Conservation (phyloP, 2,329 filamentous ascomycete genomes). For the Aulographum hederae region DNA sequence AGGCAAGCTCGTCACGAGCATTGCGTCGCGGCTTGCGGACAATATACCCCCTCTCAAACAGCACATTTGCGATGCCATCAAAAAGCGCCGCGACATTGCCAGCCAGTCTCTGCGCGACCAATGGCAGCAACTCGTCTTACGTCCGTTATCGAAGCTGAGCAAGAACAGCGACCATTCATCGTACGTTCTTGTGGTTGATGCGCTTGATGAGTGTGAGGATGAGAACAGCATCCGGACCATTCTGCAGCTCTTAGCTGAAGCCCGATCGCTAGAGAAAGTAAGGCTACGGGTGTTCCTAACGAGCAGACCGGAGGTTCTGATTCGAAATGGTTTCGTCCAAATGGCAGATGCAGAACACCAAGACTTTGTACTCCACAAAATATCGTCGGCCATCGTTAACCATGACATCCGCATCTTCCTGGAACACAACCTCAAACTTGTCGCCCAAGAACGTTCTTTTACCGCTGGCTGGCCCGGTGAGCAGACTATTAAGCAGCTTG, state of each 20-base stretch:
- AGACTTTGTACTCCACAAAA: slow-evolving; percentile 19
- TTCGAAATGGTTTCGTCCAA: slow-evolving; percentile 18
- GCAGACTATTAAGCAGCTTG: slow-evolving; percentile 10
- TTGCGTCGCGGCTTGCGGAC: slow-evolving; percentile 2
- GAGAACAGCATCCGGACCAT: slow-evolving; percentile 14
- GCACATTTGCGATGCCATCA: slow-evolving; percentile 1
- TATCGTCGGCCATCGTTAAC: slow-evolving; percentile 12
- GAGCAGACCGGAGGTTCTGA: slow-evolving; percentile 22
- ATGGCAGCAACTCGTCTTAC: slow-evolving; percentile 21
- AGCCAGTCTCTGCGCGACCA: slow-evolving; percentile 16
- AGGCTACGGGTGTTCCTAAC: slow-evolving; percentile 21
- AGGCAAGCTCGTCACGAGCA: slow-evolving; percentile 4
- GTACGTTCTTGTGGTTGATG: slow-evolving; percentile 14
- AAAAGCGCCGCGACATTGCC: slow-evolving; percentile 11
- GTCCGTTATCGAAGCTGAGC: slow-evolving; percentile 13
- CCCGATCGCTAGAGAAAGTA: slow-evolving; percentile 5
- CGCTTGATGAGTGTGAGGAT: slow-evolving; percentile 18
- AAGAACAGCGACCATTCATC: neutral
- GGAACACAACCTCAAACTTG: slow-evolving; percentile 11
- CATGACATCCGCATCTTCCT: slow-evolving; percentile 21
- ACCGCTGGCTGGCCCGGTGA: slow-evolving; percentile 1
- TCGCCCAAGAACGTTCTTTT: slow-evolving; percentile 7
- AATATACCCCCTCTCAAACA: neutral
- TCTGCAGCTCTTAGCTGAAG: slow-evolving; percentile 12
- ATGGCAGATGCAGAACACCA: slow-evolving; percentile 12